Conservation (phyloP, 768 basidiomycete species). For the Lentinula sp. region DNA sequence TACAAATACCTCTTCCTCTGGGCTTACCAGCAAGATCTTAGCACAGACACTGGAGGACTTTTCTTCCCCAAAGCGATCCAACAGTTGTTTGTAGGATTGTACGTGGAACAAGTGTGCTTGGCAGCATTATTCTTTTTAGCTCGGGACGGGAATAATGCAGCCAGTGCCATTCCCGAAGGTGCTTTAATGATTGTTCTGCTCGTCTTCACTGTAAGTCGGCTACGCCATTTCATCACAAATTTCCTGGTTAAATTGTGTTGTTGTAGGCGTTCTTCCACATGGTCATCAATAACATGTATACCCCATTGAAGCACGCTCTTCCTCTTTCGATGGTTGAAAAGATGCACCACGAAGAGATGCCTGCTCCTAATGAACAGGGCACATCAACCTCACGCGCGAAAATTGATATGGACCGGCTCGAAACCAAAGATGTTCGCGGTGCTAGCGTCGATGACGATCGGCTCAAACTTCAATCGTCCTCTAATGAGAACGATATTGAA, state of each 20-base stretch:
- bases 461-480: background rate
- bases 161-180: slow-evolving; percentile 67
- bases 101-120: slow-evolving; percentile 84
- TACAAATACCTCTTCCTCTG: slow-evolving; percentile 88
- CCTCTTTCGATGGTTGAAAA: slow-evolving; percentile 77
- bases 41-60: slow-evolving; percentile 80
- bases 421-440: background rate
- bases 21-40: slow-evolving; percentile 44
- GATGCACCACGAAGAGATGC: slow-evolving; percentile 35
- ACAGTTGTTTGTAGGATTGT: slow-evolving; percentile 91
- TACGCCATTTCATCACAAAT: background rate
- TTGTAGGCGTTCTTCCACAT: slow-evolving; percentile 63
- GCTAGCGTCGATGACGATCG: background rate
- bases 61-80: slow-evolving; percentile 95
- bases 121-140: slow-evolving; percentile 89
- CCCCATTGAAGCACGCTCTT: slow-evolving; percentile 66
- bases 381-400: no score
- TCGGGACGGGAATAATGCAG: slow-evolving; percentile 40
- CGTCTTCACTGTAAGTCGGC: slow-evolving; percentile 62
- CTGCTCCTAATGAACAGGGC: background rate
- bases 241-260: background rate
- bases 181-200: slow-evolving; percentile 84
- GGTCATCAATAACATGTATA: slow-evolving; percentile 73
- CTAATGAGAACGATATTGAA: background rate
- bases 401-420: background rate